Evolutionary conservation across 75 land plant species (phyloP).

Genomic region (Pinus taeda): DNA sequence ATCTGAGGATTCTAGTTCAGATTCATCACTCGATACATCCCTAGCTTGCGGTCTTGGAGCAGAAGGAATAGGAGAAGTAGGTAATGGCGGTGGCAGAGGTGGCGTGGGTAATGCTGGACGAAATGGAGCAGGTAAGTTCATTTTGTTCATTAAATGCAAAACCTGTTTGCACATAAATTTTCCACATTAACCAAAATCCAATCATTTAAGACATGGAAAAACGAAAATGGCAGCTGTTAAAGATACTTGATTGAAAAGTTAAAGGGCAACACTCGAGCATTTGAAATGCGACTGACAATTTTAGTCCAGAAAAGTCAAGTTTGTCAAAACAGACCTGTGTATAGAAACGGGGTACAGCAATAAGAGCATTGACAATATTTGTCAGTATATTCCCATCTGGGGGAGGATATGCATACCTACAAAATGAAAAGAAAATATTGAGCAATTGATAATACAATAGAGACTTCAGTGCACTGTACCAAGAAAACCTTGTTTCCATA

Average conservation of each 20-base stretch:
- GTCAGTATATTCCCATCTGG: slow-evolving; percentile 98
- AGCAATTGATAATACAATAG: not conserved
- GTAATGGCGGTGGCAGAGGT: slow-evolving; percentile 76
- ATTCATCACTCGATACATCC: slow-evolving; percentile 80
- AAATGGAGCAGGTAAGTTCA: slow-evolving; percentile 99
- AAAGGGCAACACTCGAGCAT: not conserved
- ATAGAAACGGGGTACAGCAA: slow-evolving; percentile 98
- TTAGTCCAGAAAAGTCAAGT: not conserved
- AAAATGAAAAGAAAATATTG: slow-evolving; percentile 11
- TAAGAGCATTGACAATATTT: slow-evolving; percentile 91
- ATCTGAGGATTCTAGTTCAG: slow-evolving; percentile 92
- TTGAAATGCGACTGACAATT: not conserved
- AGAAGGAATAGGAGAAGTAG: slow-evolving; percentile 43
- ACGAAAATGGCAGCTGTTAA: not conserved
- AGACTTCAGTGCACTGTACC: no score
- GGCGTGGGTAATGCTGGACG: slow-evolving; percentile 92
- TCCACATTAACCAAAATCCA: slow-evolving; percentile 11
- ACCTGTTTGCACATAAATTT: slow-evolving; percentile 45
- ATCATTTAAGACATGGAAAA: not conserved
- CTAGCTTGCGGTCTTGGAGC: slow-evolving; percentile 17
- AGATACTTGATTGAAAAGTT: not conserved
- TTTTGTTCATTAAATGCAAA: slow-evolving; percentile 97
- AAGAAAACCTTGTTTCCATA: not conserved
- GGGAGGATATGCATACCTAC: slow-evolving; percentile 92
- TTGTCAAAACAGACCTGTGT: slow-evolving; percentile 59